Evolutionary conservation across 1,284 basidiomycete genomes (phyloP).

Genomic region (Cystobasidium pallidum): DNA sequence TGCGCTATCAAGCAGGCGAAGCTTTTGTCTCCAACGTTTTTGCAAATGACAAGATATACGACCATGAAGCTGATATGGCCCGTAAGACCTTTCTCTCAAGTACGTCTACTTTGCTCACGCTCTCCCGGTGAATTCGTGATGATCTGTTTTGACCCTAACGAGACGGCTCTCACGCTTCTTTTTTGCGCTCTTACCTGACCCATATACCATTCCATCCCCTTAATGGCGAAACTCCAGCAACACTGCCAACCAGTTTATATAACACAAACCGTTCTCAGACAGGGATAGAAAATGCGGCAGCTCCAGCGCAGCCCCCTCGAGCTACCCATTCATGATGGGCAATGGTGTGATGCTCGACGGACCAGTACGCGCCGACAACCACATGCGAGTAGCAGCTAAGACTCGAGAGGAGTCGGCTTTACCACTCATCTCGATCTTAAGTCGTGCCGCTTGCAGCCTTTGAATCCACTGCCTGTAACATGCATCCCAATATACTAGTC

Average conservation of each 20-base stretch:
- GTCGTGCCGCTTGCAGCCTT: neutral
- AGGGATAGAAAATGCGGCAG: conserved; percentile 2
- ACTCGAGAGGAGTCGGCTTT: no score
- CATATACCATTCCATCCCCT: no score
- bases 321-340: conserved; percentile 37
- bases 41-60: no score
- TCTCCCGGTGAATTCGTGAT: conserved; percentile 7
- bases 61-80: neutral
- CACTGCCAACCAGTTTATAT: conserved; percentile 2
- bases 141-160: no score
- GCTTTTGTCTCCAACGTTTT: no score
- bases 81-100: neutral
- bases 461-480: no score
- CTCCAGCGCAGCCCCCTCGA: neutral
- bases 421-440: no score
- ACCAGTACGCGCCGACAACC: no score
- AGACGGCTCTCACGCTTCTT: neutral
- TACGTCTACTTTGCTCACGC: no score
- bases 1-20: neutral
- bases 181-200: neutral
- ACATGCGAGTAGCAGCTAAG: no score
- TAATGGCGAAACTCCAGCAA: conserved; percentile 1
- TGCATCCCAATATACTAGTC: no score
- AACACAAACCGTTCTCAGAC: conserved; percentile 9
- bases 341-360: conserved; percentile 23